phyloP scores from a whole-genome alignment of 495 filamentous ascomycete genomes.

The Aspergillus campestris region DNA sequence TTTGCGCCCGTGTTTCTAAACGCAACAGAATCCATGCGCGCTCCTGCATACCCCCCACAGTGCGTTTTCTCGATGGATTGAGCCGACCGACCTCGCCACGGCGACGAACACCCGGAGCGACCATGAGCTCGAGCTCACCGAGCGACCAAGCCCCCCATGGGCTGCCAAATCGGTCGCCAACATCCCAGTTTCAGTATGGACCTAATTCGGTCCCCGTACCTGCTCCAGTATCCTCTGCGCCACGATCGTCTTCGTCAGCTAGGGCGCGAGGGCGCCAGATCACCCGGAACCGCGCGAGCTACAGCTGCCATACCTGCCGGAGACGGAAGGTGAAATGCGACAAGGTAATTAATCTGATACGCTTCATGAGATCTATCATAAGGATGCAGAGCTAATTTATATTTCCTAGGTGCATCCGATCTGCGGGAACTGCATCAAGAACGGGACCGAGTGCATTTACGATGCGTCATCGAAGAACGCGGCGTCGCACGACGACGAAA shows the following conservation, averaged over 20 bases:
- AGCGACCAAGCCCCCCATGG: slow-evolving; percentile 7
- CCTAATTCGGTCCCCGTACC: not conserved
- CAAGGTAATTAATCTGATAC: slow-evolving; percentile 21
- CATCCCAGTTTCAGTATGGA: slow-evolving; percentile 3
- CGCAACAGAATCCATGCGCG: slow-evolving; percentile 5
- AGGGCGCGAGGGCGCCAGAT: slow-evolving; percentile 32
- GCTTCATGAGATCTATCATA: not conserved
- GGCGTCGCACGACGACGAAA: slow-evolving; percentile 5
- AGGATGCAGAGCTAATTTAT: not conserved
- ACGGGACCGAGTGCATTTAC: slow-evolving; percentile 36
- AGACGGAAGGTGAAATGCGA: slow-evolving; percentile 41
- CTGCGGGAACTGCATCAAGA: slow-evolving; percentile 41
- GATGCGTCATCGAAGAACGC: slow-evolving; percentile 25
- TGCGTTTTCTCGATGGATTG: slow-evolving; percentile 8
- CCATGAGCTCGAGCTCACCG: slow-evolving; percentile 14
- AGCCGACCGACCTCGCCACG: slow-evolving; percentile 13
- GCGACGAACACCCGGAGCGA: slow-evolving; percentile 7
- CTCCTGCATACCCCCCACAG: slow-evolving; percentile 3
- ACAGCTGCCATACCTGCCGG: slow-evolving; percentile 43
- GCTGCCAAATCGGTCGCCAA: slow-evolving; percentile 4
- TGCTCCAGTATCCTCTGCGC: slow-evolving; percentile 1
- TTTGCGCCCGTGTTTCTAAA: not conserved
- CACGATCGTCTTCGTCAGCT: slow-evolving; percentile 1
- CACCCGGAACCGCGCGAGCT: slow-evolving; percentile 41
- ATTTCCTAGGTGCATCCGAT: slow-evolving; percentile 33